Conservation (phyloP, 495 filamentous ascomycete species). For the Daldinia concentrica region DNA sequence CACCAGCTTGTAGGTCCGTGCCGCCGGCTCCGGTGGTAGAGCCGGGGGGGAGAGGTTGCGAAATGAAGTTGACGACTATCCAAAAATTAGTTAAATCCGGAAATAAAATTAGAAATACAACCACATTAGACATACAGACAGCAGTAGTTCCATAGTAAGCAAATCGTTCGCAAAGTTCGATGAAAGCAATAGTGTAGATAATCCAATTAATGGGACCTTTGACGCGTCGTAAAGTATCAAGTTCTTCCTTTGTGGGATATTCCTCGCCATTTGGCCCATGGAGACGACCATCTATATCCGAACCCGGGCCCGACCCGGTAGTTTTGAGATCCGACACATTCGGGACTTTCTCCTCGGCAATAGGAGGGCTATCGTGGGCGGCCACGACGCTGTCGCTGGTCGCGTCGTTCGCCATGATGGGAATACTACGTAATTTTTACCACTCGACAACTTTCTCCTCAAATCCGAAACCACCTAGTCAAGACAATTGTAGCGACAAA, state of each 20-base stretch:
- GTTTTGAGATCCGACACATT: constrained; percentile 9
- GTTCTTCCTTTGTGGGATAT: constrained; percentile 68
- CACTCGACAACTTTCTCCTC: not conserved
- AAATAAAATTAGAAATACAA: not conserved
- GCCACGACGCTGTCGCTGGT: constrained; percentile 21
- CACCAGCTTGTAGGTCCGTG: constrained; percentile 66
- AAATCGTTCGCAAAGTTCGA: constrained; percentile 82
- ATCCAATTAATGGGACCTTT: constrained; percentile 71
- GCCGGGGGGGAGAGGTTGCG: constrained; percentile 66
- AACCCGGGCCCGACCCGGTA: constrained; percentile 26
- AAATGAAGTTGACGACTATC: constrained; percentile 70
- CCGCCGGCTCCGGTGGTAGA: constrained; percentile 68
- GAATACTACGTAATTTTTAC: constrained; percentile 5
- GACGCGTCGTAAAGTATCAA: constrained; percentile 69
- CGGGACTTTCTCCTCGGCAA: not conserved
- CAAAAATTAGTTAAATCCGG: constrained; percentile 17
- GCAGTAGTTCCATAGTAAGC: constrained; percentile 81
- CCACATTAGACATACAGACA: constrained; percentile 61
- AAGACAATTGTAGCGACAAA: not conserved
- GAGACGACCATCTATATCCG: constrained; percentile 34
- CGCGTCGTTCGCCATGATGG: constrained; percentile 25
- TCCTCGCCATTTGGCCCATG: constrained; percentile 44
- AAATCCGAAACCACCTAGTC: not conserved
- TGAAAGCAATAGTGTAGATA: constrained; percentile 74
- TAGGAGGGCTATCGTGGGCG: constrained; percentile 11